Evolutionary conservation across 768 basidiomycete genomes (phyloP).

Genomic region (Dioszegia crocea): DNA sequence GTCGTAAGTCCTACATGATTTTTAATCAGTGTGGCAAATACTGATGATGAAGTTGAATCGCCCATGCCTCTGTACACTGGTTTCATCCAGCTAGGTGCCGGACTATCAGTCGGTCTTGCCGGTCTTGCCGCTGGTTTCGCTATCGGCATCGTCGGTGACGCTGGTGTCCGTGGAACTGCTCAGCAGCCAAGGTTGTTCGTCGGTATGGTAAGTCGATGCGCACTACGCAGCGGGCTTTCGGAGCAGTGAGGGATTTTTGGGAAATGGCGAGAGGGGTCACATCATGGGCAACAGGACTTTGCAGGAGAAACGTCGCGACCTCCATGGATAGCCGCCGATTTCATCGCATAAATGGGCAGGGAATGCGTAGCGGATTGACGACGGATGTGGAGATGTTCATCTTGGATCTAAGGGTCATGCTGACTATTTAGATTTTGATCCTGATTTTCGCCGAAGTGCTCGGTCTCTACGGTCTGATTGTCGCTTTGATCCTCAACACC

Average conservation of each 20-base stretch:
- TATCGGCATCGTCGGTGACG: constrained; percentile 96
- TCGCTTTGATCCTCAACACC: constrained; percentile 94
- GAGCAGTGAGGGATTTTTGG: background rate
- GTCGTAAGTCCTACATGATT: constrained; percentile 61
- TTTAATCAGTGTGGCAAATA: background rate
- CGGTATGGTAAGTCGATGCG: constrained; percentile 63
- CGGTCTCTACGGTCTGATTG: constrained; percentile 91
- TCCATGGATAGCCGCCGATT: too few species aligned
- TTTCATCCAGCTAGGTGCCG: constrained; percentile 58
- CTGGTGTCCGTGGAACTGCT: constrained; percentile 94
- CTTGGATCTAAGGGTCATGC: too few species aligned
- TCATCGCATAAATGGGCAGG: too few species aligned
- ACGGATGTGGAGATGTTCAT: too few species aligned
- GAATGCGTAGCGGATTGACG: too few species aligned
- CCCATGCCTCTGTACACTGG: constrained; percentile 88
- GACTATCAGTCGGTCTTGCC: constrained; percentile 94
- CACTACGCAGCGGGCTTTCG: background rate
- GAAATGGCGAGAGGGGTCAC: background rate
- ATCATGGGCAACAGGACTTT: background rate
- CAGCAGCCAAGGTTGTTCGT: constrained; percentile 93
- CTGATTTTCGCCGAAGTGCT: constrained; percentile 76
- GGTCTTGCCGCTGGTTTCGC: constrained; percentile 52
- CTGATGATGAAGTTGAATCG: constrained; percentile 57
- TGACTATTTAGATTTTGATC: constrained; percentile 67
- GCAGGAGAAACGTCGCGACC: background rate